Conservation (phyloP, 2,329 filamentous ascomycete species). For the Herpotrichia juniperi region DNA sequence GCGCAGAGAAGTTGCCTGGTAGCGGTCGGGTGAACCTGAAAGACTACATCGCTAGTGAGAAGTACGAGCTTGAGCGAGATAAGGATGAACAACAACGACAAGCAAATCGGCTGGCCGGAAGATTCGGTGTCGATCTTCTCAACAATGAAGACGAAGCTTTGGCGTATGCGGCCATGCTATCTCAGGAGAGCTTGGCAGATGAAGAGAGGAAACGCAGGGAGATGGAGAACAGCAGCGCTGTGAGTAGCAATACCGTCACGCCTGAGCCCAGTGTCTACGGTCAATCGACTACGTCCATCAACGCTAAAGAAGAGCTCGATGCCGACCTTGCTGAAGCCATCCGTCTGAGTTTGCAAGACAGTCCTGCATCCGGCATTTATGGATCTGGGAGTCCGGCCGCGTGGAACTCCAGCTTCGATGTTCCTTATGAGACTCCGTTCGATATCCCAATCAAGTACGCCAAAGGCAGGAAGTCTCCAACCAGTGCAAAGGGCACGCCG, state of each 20-base stretch:
- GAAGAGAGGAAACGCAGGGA: constrained; percentile 55
- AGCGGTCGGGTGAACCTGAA: constrained; percentile 72
- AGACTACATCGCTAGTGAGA: constrained; percentile 86
- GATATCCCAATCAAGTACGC: constrained; percentile 55
- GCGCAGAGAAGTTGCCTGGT: constrained; percentile 64
- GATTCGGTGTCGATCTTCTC: constrained; percentile 83
- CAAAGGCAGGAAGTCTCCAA: constrained; percentile 42
- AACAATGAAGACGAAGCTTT: constrained; percentile 67
- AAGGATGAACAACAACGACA: constrained; percentile 71
- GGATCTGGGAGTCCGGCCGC: constrained; percentile 10
- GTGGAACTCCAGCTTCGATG: constrained; percentile 40
- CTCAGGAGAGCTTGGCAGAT: constrained; percentile 61
- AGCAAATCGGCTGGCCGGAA: constrained; percentile 71
- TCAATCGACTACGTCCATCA: constrained; percentile 34
- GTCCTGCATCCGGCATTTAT: constrained; percentile 19
- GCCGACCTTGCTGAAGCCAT: constrained; percentile 69
- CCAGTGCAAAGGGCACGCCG: constrained; percentile 30
- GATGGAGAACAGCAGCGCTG: constrained; percentile 48
- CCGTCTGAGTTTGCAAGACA: constrained; percentile 54
- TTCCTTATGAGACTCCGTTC: constrained; percentile 42
- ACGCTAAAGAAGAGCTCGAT: constrained; percentile 58
- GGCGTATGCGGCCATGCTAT: constrained; percentile 67
- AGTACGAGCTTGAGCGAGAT: constrained; percentile 78
- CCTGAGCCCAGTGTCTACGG: constrained; percentile 37
- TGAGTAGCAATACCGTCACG: constrained; percentile 47